Evolutionary conservation across 1,139 yeast genomes (phyloP).

Genomic region (Kluyveromyces sp.): DNA sequence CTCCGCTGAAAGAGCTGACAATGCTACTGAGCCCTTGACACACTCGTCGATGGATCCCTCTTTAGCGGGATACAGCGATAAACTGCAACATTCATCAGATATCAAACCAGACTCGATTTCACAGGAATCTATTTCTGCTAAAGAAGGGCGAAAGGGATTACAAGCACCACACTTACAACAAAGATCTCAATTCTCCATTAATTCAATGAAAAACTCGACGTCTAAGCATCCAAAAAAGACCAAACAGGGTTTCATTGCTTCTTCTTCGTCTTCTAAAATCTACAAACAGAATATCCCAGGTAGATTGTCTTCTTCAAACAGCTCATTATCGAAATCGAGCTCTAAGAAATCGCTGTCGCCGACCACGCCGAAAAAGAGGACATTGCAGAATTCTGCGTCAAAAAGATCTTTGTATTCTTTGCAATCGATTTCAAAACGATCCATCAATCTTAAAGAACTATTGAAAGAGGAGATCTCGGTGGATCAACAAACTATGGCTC

Average conservation of each 20-base stretch:
- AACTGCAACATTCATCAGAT: conserved; percentile 15
- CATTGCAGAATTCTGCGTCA: conserved; percentile 28
- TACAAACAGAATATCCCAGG: conserved; percentile 17
- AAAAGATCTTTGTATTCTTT: conserved; percentile 31
- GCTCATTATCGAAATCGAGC: conserved; percentile 10
- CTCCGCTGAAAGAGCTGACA: too few species aligned
- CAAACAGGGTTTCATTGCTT: conserved; percentile 21
- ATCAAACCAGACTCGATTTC: background rate
- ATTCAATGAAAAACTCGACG: conserved; percentile 15
- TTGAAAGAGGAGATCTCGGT: conserved; percentile 13
- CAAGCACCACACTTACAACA: conserved; percentile 26
- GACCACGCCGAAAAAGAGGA: conserved; percentile 16
- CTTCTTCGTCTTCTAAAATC: conserved; percentile 21
- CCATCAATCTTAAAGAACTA: conserved; percentile 29
- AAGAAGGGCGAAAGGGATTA: background rate
- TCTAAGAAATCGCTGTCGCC: conserved; percentile 18
- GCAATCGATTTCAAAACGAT: conserved; percentile 31
- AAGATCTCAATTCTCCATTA: conserved; percentile 29
- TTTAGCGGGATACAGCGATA: background rate
- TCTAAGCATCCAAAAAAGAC: conserved; percentile 9
- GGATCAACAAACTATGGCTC: background rate
- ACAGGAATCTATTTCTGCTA: background rate
- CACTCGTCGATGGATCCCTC: too few species aligned
- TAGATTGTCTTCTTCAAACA: conserved; percentile 4
- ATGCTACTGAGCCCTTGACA: too few species aligned